phyloP scores from a whole-genome alignment of 1,284 basidiomycete species.

The Lignosus rhinocerotis region DNA sequence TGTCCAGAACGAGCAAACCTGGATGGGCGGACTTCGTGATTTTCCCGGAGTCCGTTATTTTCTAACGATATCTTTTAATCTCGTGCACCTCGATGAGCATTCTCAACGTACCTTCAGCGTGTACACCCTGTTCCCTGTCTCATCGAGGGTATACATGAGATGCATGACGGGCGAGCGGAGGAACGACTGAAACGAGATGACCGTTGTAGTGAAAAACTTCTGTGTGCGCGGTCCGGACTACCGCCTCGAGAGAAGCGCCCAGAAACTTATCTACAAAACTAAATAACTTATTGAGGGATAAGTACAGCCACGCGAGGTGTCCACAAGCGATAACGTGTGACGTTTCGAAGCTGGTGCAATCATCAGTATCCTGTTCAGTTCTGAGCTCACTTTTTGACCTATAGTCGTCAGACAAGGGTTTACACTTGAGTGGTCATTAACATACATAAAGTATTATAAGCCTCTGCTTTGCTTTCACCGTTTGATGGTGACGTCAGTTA shows the following conservation, averaged over 20 bases:
- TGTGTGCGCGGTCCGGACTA: too few species aligned
- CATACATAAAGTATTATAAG: too few species aligned
- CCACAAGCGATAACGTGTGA: too few species aligned
- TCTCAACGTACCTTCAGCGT: constrained; percentile 78
- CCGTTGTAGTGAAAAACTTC: constrained; percentile 15
- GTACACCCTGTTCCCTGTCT: constrained; percentile 79
- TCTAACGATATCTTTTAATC: constrained; percentile 48
- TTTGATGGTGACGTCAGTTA: too few species aligned
- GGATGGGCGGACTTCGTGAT: constrained; percentile 94
- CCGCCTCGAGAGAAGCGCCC: not conserved
- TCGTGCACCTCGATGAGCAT: not conserved
- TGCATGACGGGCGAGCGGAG: constrained; percentile 62
- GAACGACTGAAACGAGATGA: constrained; percentile 9
- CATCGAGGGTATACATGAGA: constrained; percentile 90
- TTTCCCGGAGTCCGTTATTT: constrained; percentile 77
- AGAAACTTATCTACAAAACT: not conserved
- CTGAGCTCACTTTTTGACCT: too few species aligned
- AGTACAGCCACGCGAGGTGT: too few species aligned
- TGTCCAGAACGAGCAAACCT: constrained; percentile 50
- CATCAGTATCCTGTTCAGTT: too few species aligned
- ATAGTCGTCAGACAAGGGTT: too few species aligned
- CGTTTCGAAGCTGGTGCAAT: too few species aligned
- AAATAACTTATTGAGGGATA: too few species aligned
- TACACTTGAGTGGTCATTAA: too few species aligned
- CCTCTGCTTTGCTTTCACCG: too few species aligned